These are phyloP conservation scores for Globisporangium mamillatum DNA, from an alignment of 352 stramenopile species.

Conservation along the genomic window DNA sequence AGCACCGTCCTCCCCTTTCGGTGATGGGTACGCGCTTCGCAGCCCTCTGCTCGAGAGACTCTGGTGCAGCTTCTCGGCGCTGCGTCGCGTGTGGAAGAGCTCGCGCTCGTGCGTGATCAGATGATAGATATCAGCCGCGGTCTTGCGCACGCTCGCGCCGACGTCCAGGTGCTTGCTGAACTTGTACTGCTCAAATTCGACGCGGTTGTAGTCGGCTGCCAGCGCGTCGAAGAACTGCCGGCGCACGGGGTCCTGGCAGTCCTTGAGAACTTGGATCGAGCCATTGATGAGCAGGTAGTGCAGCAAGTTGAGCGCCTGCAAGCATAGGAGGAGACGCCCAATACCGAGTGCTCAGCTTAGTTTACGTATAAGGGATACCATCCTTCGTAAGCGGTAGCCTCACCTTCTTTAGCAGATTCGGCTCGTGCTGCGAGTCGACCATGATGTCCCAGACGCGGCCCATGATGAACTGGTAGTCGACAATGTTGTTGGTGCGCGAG, in stretches of 20 bases:
- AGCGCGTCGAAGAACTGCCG: conserved; percentile 48
- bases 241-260: conserved; percentile 44
- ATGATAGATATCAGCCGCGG: conserved; percentile 43
- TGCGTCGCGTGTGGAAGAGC: conserved; percentile 40
- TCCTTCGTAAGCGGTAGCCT: neutral
- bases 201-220: conserved; percentile 61
- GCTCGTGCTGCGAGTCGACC: conserved; percentile 54
- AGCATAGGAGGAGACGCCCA: neutral
- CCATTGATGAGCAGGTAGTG: conserved; percentile 72
- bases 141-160: conserved; percentile 62
- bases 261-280: conserved; percentile 58
- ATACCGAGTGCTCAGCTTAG: neutral
- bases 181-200: conserved; percentile 70
- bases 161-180: conserved; percentile 73
- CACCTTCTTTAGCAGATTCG: conserved; percentile 55
- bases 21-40: conserved; percentile 27
- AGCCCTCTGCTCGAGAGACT: conserved; percentile 51
- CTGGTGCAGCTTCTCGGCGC: conserved; percentile 54
- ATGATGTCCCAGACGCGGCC: conserved; percentile 67
- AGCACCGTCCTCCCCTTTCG: conserved; percentile 10
- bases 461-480: conserved; percentile 76
- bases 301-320: conserved; percentile 42
- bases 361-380: no score
- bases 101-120: conserved; percentile 49
- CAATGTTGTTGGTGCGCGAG: conserved; percentile 63